A percentile compares a stretch with the other conserved stretches of the same genome.
These are phyloP conservation scores for Flaveria linearis DNA, from an alignment of 129 eudicot genomes.

Conservation along the genomic window DNA sequence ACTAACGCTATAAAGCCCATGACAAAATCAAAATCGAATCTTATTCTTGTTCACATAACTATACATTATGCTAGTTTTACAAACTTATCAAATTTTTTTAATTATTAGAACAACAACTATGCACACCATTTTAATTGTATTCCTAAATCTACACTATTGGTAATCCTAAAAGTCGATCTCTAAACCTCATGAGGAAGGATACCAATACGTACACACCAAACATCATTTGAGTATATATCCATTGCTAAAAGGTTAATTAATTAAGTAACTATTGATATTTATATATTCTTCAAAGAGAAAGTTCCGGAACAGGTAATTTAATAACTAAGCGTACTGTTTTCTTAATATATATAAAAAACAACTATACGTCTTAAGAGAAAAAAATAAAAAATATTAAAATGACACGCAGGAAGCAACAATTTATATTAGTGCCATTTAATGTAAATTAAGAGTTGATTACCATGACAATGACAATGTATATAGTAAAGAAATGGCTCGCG, in stretches of 20 bases:
- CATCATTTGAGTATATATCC: too few species aligned
- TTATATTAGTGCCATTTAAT: constrained; percentile 10
- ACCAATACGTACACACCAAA: too few species aligned
- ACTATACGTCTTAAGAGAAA: not conserved
- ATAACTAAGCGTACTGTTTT: not conserved
- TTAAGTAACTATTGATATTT: too few species aligned
- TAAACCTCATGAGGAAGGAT: too few species aligned
- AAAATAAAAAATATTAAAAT: constrained; percentile 10
- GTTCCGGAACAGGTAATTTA: constrained; percentile 21
- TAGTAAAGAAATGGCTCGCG: constrained; percentile 28
- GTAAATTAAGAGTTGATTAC: constrained; percentile 23
- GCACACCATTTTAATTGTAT: too few species aligned
- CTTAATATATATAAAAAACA: constrained; percentile 1
- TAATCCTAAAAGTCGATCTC: too few species aligned
- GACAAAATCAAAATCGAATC: too few species aligned
- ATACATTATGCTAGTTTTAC: constrained; percentile 3
- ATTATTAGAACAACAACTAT: not conserved
- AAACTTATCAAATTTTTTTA: not conserved
- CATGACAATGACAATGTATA: not conserved
- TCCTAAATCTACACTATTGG: too few species aligned
- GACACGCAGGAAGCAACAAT: constrained; percentile 29
- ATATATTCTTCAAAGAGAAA: constrained; percentile 12
- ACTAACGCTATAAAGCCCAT: too few species aligned
- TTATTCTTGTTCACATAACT: not conserved
- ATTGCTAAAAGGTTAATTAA: too few species aligned